Conservation (phyloP, 441 rosid genomes). For the Corymbia calophylla region DNA sequence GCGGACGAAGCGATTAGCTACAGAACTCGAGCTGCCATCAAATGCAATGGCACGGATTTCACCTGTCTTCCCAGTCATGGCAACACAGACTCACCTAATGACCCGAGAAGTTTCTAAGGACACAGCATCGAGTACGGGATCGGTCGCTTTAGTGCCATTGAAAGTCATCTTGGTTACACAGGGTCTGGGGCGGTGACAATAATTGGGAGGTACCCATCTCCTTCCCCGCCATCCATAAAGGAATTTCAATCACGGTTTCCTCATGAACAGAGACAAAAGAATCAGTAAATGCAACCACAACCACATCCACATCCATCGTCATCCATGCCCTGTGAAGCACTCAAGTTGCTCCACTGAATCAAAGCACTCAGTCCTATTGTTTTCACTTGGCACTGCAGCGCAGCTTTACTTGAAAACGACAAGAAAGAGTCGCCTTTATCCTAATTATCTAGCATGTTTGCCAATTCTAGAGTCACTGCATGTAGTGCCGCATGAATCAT, state of each 20-base stretch:
- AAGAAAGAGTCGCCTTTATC: not conserved
- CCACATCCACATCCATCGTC: not conserved
- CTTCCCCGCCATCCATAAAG: not conserved
- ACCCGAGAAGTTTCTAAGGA: not conserved
- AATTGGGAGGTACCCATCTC: not conserved
- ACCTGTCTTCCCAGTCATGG: not conserved
- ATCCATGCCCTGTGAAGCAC: conserved; percentile 8
- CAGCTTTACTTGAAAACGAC: conserved; percentile 3
- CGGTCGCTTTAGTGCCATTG: not conserved
- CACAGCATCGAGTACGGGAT: not conserved
- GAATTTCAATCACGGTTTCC: not conserved
- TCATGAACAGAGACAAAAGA: not conserved
- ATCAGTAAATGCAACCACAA: not conserved
- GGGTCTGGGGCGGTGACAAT: not conserved
- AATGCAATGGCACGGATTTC: not conserved
- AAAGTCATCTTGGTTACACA: not conserved
- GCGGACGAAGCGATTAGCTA: not conserved
- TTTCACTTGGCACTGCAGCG: conserved; percentile 18
- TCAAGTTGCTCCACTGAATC: conserved; percentile 14
- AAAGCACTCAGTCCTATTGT: not conserved
- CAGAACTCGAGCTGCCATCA: not conserved
- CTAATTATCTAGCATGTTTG: not conserved
- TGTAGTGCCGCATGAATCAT: not conserved
- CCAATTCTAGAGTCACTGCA: not conserved
- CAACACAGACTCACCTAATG: not conserved